Evolutionary conservation across 257 asterid genomes (phyloP).

Genomic region (Ehretia macrophylla): DNA sequence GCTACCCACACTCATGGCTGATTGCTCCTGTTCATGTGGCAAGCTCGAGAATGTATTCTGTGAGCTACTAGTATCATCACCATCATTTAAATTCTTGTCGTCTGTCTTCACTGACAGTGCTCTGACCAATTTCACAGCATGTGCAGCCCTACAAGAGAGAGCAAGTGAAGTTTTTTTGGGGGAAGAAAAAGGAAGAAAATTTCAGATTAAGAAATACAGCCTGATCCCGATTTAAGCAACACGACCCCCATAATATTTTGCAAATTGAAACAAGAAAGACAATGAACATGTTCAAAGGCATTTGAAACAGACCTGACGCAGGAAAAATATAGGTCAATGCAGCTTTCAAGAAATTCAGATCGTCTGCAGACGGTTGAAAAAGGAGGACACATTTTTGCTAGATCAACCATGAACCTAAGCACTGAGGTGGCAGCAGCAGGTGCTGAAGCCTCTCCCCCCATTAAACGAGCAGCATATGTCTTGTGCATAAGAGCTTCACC

Average conservation of each 20-base stretch:
- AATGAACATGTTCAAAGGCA: neutral
- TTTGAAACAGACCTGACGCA: conserved; percentile 83
- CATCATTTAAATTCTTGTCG: conserved; percentile 69
- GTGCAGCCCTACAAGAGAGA: conserved; percentile 66
- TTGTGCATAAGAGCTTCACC: conserved; percentile 99
- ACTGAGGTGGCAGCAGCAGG: conserved; percentile 98
- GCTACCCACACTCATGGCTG: conserved; percentile 71
- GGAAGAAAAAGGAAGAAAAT: neutral
- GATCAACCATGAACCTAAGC: conserved; percentile 98
- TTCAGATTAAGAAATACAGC: neutral
- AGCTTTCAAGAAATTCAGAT: conserved; percentile 89
- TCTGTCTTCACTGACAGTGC: conserved; percentile 62
- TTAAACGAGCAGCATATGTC: conserved; percentile 98
- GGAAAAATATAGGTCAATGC: conserved; percentile 89
- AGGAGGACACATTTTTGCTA: conserved; percentile 96
- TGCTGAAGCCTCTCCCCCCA: conserved; percentile 99
- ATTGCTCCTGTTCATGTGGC: conserved; percentile 80
- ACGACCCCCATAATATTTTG: too few relatives aligned
- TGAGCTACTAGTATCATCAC: conserved; percentile 76
- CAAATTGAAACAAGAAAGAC: neutral
- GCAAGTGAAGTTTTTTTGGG: neutral
- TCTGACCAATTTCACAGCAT: conserved; percentile 91
- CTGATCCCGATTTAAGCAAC: neutral
- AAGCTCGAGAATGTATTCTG: conserved; percentile 83
- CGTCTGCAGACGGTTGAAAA: conserved; percentile 89